These are phyloP conservation scores for Ustilago hordei DNA, from an alignment of 1,284 basidiomycete genomes.

Conservation along the genomic window DNA sequence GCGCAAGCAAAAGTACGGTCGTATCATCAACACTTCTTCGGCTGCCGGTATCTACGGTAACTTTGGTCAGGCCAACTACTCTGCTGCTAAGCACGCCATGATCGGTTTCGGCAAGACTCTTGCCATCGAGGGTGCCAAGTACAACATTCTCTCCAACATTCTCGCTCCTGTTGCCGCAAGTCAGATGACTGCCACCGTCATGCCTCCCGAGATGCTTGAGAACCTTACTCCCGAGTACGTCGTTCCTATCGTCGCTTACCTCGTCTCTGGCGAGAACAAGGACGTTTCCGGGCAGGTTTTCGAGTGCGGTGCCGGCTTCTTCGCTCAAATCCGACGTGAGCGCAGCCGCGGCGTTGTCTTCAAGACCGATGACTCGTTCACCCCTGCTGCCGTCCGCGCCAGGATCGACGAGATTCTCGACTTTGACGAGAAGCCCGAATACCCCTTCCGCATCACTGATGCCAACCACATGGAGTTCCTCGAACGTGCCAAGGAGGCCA, in stretches of 20 bases:
- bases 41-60: conserved; percentile 77
- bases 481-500: conserved; percentile 77
- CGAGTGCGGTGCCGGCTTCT: conserved; percentile 93
- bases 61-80: conserved; percentile 92
- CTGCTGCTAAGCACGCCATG: conserved; percentile 72
- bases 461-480: conserved; percentile 75
- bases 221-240: conserved; percentile 93
- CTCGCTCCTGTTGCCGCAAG: conserved; percentile 95
- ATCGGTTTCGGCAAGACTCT: conserved; percentile 85
- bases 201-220: conserved; percentile 96
- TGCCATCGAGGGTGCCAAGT: conserved; percentile 85
- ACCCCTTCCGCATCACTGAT: conserved; percentile 80
- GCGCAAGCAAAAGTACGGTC: conserved; percentile 79
- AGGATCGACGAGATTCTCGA: conserved; percentile 77
- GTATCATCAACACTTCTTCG: conserved; percentile 68
- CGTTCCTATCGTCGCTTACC: conserved; percentile 78
- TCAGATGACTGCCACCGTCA: conserved; percentile 91
- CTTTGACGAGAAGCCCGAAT: conserved; percentile 79
- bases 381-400: conserved; percentile 82
- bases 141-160: conserved; percentile 86
- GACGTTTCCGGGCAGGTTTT: conserved; percentile 87
- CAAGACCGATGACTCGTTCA: conserved; percentile 90
- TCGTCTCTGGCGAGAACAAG: conserved; percentile 65
- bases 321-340: conserved; percentile 94
- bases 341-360: conserved; percentile 85